Percentiles rank a stretch among this genome's conserved stretches.
phyloP scores from a whole-genome alignment of 2,329 filamentous ascomycete genomes.

The Colletotrichum sp. region DNA sequence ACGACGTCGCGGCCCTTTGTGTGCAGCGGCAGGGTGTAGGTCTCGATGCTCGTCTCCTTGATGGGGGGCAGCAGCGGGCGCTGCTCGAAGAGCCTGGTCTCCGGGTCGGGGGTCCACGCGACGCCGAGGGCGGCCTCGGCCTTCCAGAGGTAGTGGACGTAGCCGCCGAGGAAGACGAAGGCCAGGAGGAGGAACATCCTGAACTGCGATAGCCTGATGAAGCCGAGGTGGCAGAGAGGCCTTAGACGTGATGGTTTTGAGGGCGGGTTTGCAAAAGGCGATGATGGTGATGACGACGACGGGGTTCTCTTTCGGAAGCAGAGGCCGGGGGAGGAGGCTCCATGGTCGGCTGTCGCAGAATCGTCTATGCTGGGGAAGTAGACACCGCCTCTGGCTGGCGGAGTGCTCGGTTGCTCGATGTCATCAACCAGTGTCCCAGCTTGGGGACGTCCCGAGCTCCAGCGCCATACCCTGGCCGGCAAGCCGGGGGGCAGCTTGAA shows the following conservation, averaged over 20 bases:
- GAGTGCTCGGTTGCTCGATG: conserved; percentile 22
- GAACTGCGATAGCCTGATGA: conserved; percentile 18
- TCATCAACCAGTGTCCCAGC: conserved; percentile 11
- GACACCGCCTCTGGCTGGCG: conserved; percentile 17
- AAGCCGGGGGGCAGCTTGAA: conserved; percentile 7
- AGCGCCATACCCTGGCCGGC: conserved; percentile 16
- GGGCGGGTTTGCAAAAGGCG: neutral
- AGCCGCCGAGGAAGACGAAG: conserved; percentile 39
- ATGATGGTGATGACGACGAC: neutral
- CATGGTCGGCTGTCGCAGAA: conserved; percentile 20
- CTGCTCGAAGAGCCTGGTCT: conserved; percentile 51
- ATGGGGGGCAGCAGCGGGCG: conserved; percentile 51
- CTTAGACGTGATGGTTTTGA: neutral
- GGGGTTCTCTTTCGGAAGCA: conserved; percentile 8
- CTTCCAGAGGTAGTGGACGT: conserved; percentile 47
- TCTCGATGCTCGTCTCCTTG: conserved; percentile 45
- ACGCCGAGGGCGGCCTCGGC: conserved; percentile 46
- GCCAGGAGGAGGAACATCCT: conserved; percentile 42
- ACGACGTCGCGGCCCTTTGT: conserved; percentile 66
- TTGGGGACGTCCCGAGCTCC: conserved; percentile 19
- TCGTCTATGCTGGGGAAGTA: conserved; percentile 18
- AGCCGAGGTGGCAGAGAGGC: conserved; percentile 5
- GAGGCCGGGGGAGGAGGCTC: conserved; percentile 8
- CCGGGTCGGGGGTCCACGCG: conserved; percentile 56
- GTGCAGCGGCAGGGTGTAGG: conserved; percentile 61